Evolutionary conservation across 2,329 filamentous ascomycete genomes (phyloP).

Genomic region (Aspergillus proliferans): DNA sequence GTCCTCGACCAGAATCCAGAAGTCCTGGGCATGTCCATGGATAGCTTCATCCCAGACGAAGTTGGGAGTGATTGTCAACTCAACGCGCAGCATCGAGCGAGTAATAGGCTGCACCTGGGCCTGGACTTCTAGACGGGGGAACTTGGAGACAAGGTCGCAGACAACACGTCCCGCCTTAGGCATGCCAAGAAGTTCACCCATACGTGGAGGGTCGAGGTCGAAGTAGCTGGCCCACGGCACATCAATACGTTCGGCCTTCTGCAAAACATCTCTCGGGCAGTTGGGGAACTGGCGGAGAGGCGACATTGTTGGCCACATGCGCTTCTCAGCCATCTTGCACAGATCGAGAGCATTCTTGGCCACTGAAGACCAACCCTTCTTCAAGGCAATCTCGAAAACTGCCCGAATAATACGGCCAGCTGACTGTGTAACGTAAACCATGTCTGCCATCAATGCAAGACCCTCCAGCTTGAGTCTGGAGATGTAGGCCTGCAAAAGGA

Average conservation of each 20-base stretch:
- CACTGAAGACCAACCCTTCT: slow-evolving; percentile 92
- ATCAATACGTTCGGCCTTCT: slow-evolving; percentile 90
- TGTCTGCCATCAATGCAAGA: slow-evolving; percentile 91
- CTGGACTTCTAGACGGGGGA: slow-evolving; percentile 85
- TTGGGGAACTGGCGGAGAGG: slow-evolving; percentile 82
- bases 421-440: slow-evolving; percentile 98
- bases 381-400: slow-evolving; percentile 94
- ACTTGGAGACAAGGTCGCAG: slow-evolving; percentile 81
- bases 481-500: slow-evolving; percentile 92
- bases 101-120: slow-evolving; percentile 94
- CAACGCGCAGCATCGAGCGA: slow-evolving; percentile 82
- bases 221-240: slow-evolving; percentile 93
- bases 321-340: slow-evolving; percentile 98
- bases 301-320: slow-evolving; percentile 99
- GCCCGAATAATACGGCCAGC: slow-evolving; percentile 92
- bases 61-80: slow-evolving; percentile 84
- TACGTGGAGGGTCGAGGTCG: slow-evolving; percentile 88
- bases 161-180: slow-evolving; percentile 81
- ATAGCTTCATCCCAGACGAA: slow-evolving; percentile 92
- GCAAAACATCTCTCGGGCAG: slow-evolving; percentile 77
- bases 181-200: slow-evolving; percentile 89
- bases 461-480: slow-evolving; percentile 91
- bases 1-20: slow-evolving; percentile 97
- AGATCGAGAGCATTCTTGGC: slow-evolving; percentile 87
- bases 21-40: slow-evolving; percentile 82